phyloP scores from a whole-genome alignment of 768 basidiomycete genomes.

The Tricholoma bakamatsutake region DNA sequence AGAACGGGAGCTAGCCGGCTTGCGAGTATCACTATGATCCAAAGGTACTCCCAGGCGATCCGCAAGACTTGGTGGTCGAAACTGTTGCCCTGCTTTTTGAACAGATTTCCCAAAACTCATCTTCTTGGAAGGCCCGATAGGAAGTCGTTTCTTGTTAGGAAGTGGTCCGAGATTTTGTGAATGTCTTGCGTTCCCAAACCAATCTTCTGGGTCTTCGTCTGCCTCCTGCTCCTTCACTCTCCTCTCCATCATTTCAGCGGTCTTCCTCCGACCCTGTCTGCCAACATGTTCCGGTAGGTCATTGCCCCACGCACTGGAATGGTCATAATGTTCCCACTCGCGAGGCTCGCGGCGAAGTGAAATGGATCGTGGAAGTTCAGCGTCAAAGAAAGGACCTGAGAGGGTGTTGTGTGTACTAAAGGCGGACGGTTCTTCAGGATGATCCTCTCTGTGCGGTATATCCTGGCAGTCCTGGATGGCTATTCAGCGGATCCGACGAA shows the following conservation, averaged over 20 bases:
- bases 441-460: slow-evolving; percentile 30
- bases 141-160: slow-evolving; percentile 3
- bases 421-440: slow-evolving; percentile 53
- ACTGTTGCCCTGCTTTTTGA: slow-evolving; percentile 21
- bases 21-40: slow-evolving; percentile 6
- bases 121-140: slow-evolving; percentile 21
- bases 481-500: not conserved
- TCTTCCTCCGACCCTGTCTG: slow-evolving; percentile 55
- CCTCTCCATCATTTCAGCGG: slow-evolving; percentile 48
- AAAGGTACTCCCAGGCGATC: slow-evolving; percentile 17
- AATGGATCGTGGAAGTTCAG: slow-evolving; percentile 22
- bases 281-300: slow-evolving; percentile 57
- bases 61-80: slow-evolving; percentile 25
- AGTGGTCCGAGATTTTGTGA: slow-evolving; percentile 8
- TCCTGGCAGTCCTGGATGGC: slow-evolving; percentile 56
- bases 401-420: slow-evolving; percentile 59
- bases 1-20: not conserved
- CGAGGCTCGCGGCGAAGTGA: slow-evolving; percentile 30
- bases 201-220: slow-evolving; percentile 57
- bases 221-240: slow-evolving; percentile 35
- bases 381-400: slow-evolving; percentile 57
- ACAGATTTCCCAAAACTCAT: slow-evolving; percentile 31
- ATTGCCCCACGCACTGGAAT: slow-evolving; percentile 41
- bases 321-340: slow-evolving; percentile 36
- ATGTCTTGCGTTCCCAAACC: slow-evolving; percentile 45